Base-by-base conservation (phyloP, 495 filamentous ascomycete genomes). In the Daldinia caldariorum region DNA sequence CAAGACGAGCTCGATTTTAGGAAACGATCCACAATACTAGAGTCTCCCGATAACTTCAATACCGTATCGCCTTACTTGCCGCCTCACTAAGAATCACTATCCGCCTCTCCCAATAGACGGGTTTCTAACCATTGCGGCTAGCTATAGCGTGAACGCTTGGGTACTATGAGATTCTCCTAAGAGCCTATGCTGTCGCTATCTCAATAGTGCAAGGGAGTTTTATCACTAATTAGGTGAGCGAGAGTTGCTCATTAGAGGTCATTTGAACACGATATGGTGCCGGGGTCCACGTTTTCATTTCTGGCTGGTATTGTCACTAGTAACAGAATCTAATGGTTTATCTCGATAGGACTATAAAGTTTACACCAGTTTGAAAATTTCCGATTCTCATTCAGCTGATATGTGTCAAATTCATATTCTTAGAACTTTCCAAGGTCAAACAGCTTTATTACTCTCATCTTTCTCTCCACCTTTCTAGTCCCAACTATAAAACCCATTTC, bases 1-100 rank as follows among this genome's bases (percentile, higher is more conserved):
- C 61, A 66, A 69, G 69, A 72, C 65, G 70, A 72, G 61, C 31
- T 60, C 37, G 29, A 49, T 10, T 58, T 66, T 41, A 0, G 70
- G 70, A 58, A 72, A 53, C 47, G 70, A 72, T 72, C 65, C 41
- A 58, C 70, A 50, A 14, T 13, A 16, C 1, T 13, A 16, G 10
- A 22, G 60, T 59, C 57, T 56, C 50, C 53, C 45, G 62, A 71
- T 66, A 57, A 57, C 50, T 51, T 6, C 43, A 16, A 6, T 58
- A 61, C 35, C 31, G 31, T 43, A 8, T 51, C 31, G 32, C 53
- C 20, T 56, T 37, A 14, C 35, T 49, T 55, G 8, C 12, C 31
- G 13, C 45, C 32, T 47, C 49, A 56, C 38, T 64, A 50, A 14
- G 18, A n/a, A 64, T 14, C 14, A 55, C 9, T 26, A 20, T 20